Base-by-base conservation (phyloP, 345 rosid species). In the Populus nigra region DNA sequence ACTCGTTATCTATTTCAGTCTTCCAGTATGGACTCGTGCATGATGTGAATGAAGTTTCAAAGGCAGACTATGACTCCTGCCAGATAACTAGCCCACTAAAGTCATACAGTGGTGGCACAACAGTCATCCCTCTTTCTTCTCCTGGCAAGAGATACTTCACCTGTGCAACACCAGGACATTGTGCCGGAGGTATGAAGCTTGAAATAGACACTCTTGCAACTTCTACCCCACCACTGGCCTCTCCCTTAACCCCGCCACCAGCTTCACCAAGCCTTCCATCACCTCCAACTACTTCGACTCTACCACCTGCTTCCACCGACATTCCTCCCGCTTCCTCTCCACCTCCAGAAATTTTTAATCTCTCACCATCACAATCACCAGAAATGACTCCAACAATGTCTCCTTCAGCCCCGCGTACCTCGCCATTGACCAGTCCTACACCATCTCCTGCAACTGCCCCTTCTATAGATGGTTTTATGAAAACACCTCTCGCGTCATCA, bases 91-190 rank as follows among this genome's bases (percentile, higher is more conserved):
- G 35, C 78, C 84, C 91, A 23, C 79, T 89, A 39, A 80, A 78
- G 65, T 72, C 89, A 2, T 80, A 85, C 36, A 85, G 71, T 12
- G 86, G 83, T 53, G 91, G 98, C 78, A 82, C 79, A 83, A 88
- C 94, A 27, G 72, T 76, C 61, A 82, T 94, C 72, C 73, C 90
- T 39, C 88, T 92, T 15, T 68, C 90, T 12, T 78, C 97, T 20
- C 85, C 94, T 2, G 97, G 94, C 22, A 88, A 89, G 78, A 86
- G 96, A 84, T 92, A 94, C 88, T 94, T 94, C 89, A 88, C 89
- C 72, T 92, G 98, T 75, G 86, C 91, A 53, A 83, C 78, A 41
- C 68, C 81, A 0, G 97, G 98, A 75, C 98, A 94, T 68, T 94
- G 98, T 76, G 22, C 16, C 35, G 79, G 43, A 74, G 98, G 98